Evolutionary conservation across 805 yeast species (phyloP).

Genomic region (Lipomyces yamanashiensis): DNA sequence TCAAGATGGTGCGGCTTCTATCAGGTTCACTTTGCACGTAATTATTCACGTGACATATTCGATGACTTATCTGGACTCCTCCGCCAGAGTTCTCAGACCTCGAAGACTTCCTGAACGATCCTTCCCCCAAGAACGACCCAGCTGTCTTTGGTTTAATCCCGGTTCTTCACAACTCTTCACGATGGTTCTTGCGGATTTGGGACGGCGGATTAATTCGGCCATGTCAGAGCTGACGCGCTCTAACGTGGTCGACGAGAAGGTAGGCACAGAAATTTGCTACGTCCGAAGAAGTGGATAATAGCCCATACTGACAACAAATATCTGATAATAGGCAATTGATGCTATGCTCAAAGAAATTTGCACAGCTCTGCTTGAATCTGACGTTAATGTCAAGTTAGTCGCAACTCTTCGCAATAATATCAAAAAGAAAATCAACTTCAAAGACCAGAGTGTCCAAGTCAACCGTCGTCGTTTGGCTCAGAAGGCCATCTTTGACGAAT

Average conservation of each 20-base stretch:
- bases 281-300: neutral
- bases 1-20: no score
- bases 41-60: no score
- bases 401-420: slow-evolving; percentile 74
- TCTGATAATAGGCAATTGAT: slow-evolving; percentile 57
- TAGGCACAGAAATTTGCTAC: slow-evolving; percentile 4
- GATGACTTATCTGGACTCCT: no score
- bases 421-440: slow-evolving; percentile 58
- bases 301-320: neutral
- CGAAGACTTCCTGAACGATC: no score
- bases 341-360: slow-evolving; percentile 83
- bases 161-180: neutral
- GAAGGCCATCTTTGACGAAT: slow-evolving; percentile 91
- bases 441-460: slow-evolving; percentile 57
- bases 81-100: no score
- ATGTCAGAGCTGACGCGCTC: slow-evolving; percentile 66
- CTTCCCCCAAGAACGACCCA: neutral
- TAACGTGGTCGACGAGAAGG: slow-evolving; percentile 59
- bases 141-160: neutral
- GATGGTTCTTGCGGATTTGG: slow-evolving; percentile 82
- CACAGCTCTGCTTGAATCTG: slow-evolving; percentile 89
- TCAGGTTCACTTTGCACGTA: no score
- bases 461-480: slow-evolving; percentile 83
- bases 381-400: slow-evolving; percentile 87
- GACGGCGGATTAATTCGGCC: slow-evolving; percentile 75